Percentiles rank a stretch among this genome's conserved stretches.
Conservation (phyloP, 2,329 filamentous ascomycete genomes). For the Graphilbum sp. region DNA sequence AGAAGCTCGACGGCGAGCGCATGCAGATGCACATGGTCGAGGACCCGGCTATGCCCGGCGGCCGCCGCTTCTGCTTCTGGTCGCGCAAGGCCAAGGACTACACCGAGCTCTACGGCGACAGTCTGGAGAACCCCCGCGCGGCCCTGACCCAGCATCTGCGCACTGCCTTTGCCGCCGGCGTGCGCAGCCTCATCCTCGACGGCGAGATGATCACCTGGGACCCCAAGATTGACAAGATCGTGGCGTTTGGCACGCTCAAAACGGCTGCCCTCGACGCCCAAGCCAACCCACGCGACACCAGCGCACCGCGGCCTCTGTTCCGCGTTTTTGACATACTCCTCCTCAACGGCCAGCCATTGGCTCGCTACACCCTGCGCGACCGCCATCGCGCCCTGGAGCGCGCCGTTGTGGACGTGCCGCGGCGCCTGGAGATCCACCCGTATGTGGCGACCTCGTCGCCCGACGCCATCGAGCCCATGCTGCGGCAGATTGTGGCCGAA, state of each 20-base stretch:
- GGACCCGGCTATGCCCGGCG: slow-evolving; percentile 51
- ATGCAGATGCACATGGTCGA: slow-evolving; percentile 90
- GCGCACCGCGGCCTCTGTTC: slow-evolving; percentile 59
- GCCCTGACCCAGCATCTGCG: slow-evolving; percentile 68
- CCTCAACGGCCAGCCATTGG: slow-evolving; percentile 66
- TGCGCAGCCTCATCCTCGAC: slow-evolving; percentile 79
- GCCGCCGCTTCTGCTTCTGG: slow-evolving; percentile 71
- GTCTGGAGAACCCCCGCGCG: slow-evolving; percentile 56
- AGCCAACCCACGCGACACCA: slow-evolving; percentile 48
- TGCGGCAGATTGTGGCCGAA: slow-evolving; percentile 72
- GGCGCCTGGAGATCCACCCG: slow-evolving; percentile 69
- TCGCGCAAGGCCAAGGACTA: slow-evolving; percentile 95
- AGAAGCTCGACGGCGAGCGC: slow-evolving; percentile 90
- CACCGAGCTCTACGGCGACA: slow-evolving; percentile 76
- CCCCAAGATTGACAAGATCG: slow-evolving; percentile 64
- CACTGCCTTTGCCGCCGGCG: slow-evolving; percentile 58
- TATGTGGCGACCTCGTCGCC: slow-evolving; percentile 50
- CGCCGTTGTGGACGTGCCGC: slow-evolving; percentile 51
- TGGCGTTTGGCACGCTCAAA: slow-evolving; percentile 85
- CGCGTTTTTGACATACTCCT: slow-evolving; percentile 84
- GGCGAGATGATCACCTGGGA: slow-evolving; percentile 99
- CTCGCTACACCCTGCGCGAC: slow-evolving; percentile 68
- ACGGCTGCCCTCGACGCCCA: slow-evolving; percentile 72
- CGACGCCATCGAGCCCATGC: slow-evolving; percentile 59
- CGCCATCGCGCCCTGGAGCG: slow-evolving; percentile 58